Evolutionary conservation across 495 filamentous ascomycete genomes (phyloP).

Genomic region (Xylaria sp.): DNA sequence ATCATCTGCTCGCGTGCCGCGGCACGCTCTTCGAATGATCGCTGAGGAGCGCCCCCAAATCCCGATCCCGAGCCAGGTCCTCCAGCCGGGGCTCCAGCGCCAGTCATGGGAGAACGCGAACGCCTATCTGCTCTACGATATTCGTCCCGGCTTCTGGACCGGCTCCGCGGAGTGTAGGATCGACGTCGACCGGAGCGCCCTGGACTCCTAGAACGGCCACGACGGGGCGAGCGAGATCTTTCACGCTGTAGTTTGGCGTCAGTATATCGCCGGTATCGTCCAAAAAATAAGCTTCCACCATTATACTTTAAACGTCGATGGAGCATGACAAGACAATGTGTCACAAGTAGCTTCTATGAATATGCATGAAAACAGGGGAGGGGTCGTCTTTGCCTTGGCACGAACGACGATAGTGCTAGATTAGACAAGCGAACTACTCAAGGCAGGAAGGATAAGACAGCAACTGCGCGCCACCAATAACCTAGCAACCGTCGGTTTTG

Average conservation of each 20-base stretch:
- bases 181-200: constrained; percentile 69
- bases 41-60: constrained; percentile 68
- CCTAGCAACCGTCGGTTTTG: not conserved
- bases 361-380: not conserved
- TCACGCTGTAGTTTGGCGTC: constrained; percentile 76
- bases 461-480: not conserved
- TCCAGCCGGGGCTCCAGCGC: constrained; percentile 72
- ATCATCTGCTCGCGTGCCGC: constrained; percentile 94
- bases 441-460: not conserved
- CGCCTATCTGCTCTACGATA: constrained; percentile 73
- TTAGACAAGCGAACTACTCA: not conserved
- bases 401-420: constrained; percentile 1
- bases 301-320: not conserved
- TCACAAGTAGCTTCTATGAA: not conserved
- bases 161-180: constrained; percentile 91
- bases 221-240: constrained; percentile 91
- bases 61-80: constrained; percentile 58
- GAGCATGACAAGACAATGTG: not conserved
- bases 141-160: constrained; percentile 90
- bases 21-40: constrained; percentile 83
- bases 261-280: constrained; percentile 35
- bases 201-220: constrained; percentile 68
- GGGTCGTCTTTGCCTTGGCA: not conserved
- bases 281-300: not conserved
- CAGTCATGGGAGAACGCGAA: constrained; percentile 84